Evolutionary conservation across 1,284 basidiomycete species (phyloP), one percentile per base, ranked within the genome.

Genomic region (Cystobasidium slooffiae): DNA sequence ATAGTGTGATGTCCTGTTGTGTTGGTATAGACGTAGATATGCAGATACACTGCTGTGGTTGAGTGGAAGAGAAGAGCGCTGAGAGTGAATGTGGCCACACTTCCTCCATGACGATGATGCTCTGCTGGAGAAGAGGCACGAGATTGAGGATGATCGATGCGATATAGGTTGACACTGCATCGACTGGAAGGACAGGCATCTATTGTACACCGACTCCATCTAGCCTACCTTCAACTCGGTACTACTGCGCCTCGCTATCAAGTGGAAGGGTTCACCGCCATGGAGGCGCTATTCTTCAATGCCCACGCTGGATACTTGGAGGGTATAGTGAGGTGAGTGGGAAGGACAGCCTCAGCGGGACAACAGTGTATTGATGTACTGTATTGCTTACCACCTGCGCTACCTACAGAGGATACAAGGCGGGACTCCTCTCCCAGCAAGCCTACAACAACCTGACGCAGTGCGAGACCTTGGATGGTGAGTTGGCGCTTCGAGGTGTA

Each of bases 391-490:
- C 5, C 9, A 44, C 31, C 31, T 31, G 31, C 39, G 3, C 62
- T 1, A 1, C 31, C 55, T 24, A 18, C 52, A 73, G 70, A 73
- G 97, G 97, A 4, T 97, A 96, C 88, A 95, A 94, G 84, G 89
- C 91, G 61, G 94, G 93, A 31, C 89, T 98, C 76, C 88, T 99
- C 70, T 91, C 89, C 61, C 90, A 93, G 81, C 87, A 85, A 78
- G 93, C 97, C 82, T 99, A 98, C 83, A 87, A 90, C 81, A 97
- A 94, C 83, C 84, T 99, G 81, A 93, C 92, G 3, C 97, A 99
- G 84, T 99, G 97, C 87, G 97, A 99, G 84, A 94, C 89, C 52
- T 88, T 99, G 59, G 97, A 99, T 86, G 96, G 96, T 92, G 80
- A 80, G 86, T 81, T 31, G 5, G 31, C 18, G 56, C 46, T n/a